A percentile compares a stretch with the other conserved stretches of the same genome.
phyloP scores from a whole-genome alignment of 441 rosid species.

The Erysimum cheiri region DNA sequence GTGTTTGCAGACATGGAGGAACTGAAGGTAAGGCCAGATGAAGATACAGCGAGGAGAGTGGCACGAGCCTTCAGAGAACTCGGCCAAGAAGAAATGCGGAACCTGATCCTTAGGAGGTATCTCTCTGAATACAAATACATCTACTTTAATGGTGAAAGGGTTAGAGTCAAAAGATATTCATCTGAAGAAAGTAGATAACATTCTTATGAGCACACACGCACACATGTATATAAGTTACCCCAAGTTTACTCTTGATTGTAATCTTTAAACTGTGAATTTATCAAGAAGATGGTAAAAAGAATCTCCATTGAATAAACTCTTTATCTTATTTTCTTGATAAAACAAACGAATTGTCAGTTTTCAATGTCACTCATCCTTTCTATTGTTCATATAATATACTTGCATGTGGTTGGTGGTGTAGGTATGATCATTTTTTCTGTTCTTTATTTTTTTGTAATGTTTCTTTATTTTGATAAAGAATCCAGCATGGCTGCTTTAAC shows the following conservation, averaged over 20 bases:
- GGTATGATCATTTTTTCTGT: conserved; percentile 21
- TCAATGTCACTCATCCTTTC: conserved; percentile 32
- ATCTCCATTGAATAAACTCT: conserved; percentile 10
- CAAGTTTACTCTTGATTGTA: conserved; percentile 25
- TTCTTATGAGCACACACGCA: conserved; percentile 17
- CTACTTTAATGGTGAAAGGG: conserved; percentile 83
- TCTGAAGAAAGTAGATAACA: conserved; percentile 43
- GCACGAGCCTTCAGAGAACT: conserved; percentile 61
- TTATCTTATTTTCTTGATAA: conserved; percentile 19
- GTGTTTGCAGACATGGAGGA: conserved; percentile 95
- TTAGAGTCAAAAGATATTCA: conserved; percentile 62
- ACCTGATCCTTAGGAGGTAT: conserved; percentile 63
- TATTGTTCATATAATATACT: conserved; percentile 14
- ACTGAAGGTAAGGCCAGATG: conserved; percentile 78
- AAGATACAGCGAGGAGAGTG: conserved; percentile 70
- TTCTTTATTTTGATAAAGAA: conserved; percentile 28
- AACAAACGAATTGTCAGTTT: conserved; percentile 14
- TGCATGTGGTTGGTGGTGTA: conserved; percentile 42
- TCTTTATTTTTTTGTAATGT: not conserved
- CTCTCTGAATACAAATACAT: conserved; percentile 69
- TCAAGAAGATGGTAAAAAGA: conserved; percentile 25
- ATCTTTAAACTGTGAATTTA: not conserved
- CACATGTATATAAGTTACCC: conserved; percentile 21
- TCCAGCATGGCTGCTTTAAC: conserved; percentile 37
- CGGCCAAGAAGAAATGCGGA: conserved; percentile 64